phyloP scores from a whole-genome alignment of 164 flowering plant species.

The Liquidambar formosana region DNA sequence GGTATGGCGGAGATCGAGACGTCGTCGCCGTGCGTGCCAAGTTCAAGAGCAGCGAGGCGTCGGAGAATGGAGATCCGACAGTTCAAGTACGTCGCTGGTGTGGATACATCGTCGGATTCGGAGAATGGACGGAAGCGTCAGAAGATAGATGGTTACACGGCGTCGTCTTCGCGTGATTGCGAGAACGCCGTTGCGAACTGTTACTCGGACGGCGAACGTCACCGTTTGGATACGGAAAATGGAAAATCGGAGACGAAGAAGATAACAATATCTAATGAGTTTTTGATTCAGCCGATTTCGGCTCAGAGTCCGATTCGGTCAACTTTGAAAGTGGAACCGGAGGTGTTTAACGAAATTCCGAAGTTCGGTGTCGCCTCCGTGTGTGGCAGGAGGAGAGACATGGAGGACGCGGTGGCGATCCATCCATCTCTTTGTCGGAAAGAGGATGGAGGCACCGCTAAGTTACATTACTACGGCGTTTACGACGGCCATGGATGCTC shows the following conservation, averaged over 20 bases:
- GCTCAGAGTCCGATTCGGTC: background rate
- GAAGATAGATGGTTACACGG: slow-evolving; percentile 10
- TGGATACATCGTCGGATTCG: slow-evolving; percentile 4
- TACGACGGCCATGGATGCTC: slow-evolving; percentile 98
- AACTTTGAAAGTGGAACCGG: background rate
- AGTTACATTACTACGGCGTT: slow-evolving; percentile 65
- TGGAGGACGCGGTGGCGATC: slow-evolving; percentile 73
- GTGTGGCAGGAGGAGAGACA: slow-evolving; percentile 72
- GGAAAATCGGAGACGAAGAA: background rate
- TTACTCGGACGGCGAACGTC: background rate
- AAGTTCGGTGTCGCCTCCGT: slow-evolving; percentile 60
- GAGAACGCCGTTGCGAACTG: slow-evolving; percentile 22
- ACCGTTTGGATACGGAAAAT: background rate
- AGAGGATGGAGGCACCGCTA: background rate
- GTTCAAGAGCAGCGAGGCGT: slow-evolving; percentile 42
- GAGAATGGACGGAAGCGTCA: slow-evolving; percentile 22
- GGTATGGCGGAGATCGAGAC: slow-evolving; percentile 50
- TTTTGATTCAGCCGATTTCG: background rate
- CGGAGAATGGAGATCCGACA: slow-evolving; percentile 53
- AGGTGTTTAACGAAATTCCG: slow-evolving; percentile 11
- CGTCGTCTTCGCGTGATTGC: slow-evolving; percentile 16
- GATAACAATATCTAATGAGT: background rate
- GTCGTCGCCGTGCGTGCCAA: slow-evolving; percentile 24
- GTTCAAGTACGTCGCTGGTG: slow-evolving; percentile 33
- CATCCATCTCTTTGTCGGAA: slow-evolving; percentile 40